These are phyloP conservation scores for Diaporthe australafricana DNA, from an alignment of 2,329 filamentous ascomycete genomes.

Conservation along the genomic window DNA sequence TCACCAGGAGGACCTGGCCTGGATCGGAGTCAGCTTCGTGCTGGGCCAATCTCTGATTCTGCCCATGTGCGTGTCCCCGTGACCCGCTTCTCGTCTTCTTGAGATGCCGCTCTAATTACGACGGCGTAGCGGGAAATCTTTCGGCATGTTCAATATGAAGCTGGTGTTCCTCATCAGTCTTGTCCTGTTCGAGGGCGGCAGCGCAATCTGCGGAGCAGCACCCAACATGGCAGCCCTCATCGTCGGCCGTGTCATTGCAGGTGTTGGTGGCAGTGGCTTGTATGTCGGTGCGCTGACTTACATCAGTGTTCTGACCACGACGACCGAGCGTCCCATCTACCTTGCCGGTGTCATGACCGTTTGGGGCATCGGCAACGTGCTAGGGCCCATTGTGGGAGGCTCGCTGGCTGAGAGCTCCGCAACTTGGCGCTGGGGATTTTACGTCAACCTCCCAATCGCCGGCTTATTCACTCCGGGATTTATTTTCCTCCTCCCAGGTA, in stretches of 20 bases:
- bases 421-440: slow-evolving; percentile 59
- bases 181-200: slow-evolving; percentile 37
- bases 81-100: background rate
- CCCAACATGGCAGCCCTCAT: slow-evolving; percentile 40
- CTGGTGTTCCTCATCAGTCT: background rate
- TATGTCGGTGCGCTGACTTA: slow-evolving; percentile 48
- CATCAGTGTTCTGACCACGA: slow-evolving; percentile 41
- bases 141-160: slow-evolving; percentile 24
- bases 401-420: slow-evolving; percentile 51
- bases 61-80: background rate
- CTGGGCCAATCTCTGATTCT: slow-evolving; percentile 4
- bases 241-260: slow-evolving; percentile 52
- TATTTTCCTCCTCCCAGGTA: slow-evolving; percentile 44
- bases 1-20: background rate
- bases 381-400: slow-evolving; percentile 57
- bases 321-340: slow-evolving; percentile 43
- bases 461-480: slow-evolving; percentile 46
- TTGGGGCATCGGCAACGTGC: slow-evolving; percentile 54
- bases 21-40: slow-evolving; percentile 30
- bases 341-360: slow-evolving; percentile 39
- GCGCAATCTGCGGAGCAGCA: slow-evolving; percentile 54
- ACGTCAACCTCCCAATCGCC: slow-evolving; percentile 65
- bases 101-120: background rate
- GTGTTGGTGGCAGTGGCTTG: slow-evolving; percentile 53
- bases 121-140: background rate